These are phyloP conservation scores for Blastobotrys capitulatus DNA, from an alignment of 1,139 yeast genomes.

Conservation along the genomic window DNA sequence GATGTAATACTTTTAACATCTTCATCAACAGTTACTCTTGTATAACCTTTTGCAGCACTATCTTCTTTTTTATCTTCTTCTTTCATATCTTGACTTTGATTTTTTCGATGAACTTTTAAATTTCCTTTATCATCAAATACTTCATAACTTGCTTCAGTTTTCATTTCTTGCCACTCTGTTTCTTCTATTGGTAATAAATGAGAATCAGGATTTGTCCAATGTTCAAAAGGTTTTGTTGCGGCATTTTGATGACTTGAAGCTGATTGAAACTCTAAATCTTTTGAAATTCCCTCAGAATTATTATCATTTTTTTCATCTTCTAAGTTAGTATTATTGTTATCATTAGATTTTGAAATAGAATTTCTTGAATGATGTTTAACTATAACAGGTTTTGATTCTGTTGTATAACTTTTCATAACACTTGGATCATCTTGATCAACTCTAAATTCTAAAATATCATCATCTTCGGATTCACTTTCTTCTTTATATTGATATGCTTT, in stretches of 20 bases:
- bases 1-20: constrained; percentile 70
- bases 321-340: neutral
- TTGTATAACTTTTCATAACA: constrained; percentile 15
- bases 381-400: constrained; percentile 2
- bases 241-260: neutral
- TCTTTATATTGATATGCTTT: neutral
- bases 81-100: constrained; percentile 2
- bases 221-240: neutral
- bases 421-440: constrained; percentile 22
- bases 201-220: neutral
- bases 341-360: neutral
- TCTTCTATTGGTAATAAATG: constrained; percentile 12
- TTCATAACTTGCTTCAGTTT: constrained; percentile 52
- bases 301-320: neutral
- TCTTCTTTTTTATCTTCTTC: constrained; percentile 10
- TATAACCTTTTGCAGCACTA: constrained; percentile 56
- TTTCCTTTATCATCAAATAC: constrained; percentile 55
- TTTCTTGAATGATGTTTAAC: constrained; percentile 1
- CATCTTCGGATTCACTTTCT: constrained; percentile 11
- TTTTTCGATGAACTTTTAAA: constrained; percentile 32
- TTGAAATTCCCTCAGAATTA: neutral
- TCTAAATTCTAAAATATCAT: constrained; percentile 28
- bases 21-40: constrained; percentile 87
- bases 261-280: constrained; percentile 1
- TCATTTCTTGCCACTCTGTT: constrained; percentile 53